Evolutionary conservation across 208 protist genomes (phyloP), one percentile per base, ranked within the genome.

Genomic region (Trypanosoma scelopori): DNA sequence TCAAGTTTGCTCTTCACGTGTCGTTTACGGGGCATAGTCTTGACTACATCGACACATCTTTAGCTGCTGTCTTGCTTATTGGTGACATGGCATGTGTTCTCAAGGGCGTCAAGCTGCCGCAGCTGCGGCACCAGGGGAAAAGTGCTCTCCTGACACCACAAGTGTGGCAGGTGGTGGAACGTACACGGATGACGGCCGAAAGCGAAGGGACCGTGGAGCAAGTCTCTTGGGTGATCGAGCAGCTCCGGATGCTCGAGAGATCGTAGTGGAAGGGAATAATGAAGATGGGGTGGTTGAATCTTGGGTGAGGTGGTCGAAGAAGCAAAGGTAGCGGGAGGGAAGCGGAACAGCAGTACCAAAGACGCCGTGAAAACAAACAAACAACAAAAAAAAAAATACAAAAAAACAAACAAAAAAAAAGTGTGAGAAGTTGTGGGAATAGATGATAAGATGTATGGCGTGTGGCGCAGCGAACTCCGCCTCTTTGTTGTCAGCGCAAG

Each of bases 61-160:
- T 79, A 52, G 84, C 85, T 13, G 72, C 81, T 25, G 58, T 93
- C 23, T 81, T 80, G 71, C 74, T 95, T 51, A 79, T 93, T 53
- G 90, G 86, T 27, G 90, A 95, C 76, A 85, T 93, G 82, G 86
- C 90, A 20, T 84, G 69, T 55, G 85, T 93, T 28, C 67, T 93
- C 0, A 79, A 80, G 49, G 48, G 74, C 30, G 79, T 74, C 5
- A 4, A 25, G 59, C 67, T 74, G 53, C 20, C 18, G 11, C 65
- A 82, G 55, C 70, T 95, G 32, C 73, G 79, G 15, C 68, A 82
- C 51, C 77, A 83, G 62, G 86, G 77, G 16, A 87, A 91, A 74
- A 52, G 66, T 35, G 84, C 87, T 6, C 74, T 95, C n/a, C 49
- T 89, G 25, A 79, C 79, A 20, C 53, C 47, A 6, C 53, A 58